Evolutionary conservation across 345 rosid genomes (phyloP), one percentile per base, ranked within the genome.

Genomic region (Mangifera indica): DNA sequence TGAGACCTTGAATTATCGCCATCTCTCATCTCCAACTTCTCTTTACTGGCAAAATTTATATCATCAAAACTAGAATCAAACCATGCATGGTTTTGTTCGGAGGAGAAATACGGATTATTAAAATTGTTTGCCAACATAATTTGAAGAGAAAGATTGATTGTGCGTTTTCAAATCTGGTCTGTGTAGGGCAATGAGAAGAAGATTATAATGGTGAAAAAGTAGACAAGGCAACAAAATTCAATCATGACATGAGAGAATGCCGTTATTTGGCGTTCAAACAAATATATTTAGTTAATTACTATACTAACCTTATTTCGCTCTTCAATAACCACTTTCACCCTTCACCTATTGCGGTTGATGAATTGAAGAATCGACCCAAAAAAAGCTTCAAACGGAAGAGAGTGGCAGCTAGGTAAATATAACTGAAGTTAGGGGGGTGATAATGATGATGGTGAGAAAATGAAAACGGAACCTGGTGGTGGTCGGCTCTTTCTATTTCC

Each of bases 221-320:
- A 60, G 65, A 49, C 22, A 76, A 56, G 45, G 34, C 20, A 63
- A 56, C 81, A 72, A 70, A 74, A 66, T 67, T 75, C 77, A 79
- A 75, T 77, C 80, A 79, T 70, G 77, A 66, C 80, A 79, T 70
- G 77, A 66, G 77, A 49, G 60, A 37, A 72, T 66, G 83, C 85
- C 82, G 81, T 75, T 81, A 79, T 72, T 52, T 40, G 72, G 79
- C 80, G 55, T 67, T 70, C 78, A 54, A 73, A 78, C 71, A 69
- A 78, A 78, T 67, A 72, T 70, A 48, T 46, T 34, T 46, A 21
- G n/a, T n/a, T n/a, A n/a, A n/a, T n/a, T n/a, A n/a, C n/a, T n/a
- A 12, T 17, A 10, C 18, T 10, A 42, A 1, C 63, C 72, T 25
- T 42, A 9, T 15, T 57, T 44, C 2, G 1, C 44, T 45, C 0